Conservation (phyloP, 164 flowering plant species). For the Kingdonia uniflora region DNA sequence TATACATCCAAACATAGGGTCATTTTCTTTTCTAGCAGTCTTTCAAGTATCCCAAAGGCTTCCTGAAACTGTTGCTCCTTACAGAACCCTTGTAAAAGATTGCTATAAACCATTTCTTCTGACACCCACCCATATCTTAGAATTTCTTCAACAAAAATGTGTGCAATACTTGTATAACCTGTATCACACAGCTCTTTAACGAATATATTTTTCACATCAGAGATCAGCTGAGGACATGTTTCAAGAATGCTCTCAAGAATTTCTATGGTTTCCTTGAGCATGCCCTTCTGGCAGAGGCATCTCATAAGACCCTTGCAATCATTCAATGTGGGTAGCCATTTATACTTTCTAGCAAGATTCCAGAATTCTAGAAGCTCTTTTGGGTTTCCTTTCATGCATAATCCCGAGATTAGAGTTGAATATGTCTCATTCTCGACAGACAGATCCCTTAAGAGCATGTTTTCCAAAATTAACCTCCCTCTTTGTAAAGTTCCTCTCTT, state of each 20-base stretch:
- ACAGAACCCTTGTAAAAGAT: slow-evolving; percentile 47
- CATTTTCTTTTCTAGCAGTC: slow-evolving; percentile 25
- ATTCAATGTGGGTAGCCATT: slow-evolving; percentile 47
- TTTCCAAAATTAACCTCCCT: slow-evolving; percentile 28
- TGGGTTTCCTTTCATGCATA: slow-evolving; percentile 34
- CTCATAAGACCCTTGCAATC: slow-evolving; percentile 31
- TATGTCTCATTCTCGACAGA: slow-evolving; percentile 29
- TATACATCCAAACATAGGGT: slow-evolving; percentile 25
- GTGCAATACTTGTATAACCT: slow-evolving; percentile 39
- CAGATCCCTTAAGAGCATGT: slow-evolving; percentile 35
- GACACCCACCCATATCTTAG: slow-evolving; percentile 19
- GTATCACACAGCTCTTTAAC: slow-evolving; percentile 35
- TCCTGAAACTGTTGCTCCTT: slow-evolving; percentile 32
- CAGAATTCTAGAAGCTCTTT: slow-evolving; percentile 28
- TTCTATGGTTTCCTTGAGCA: slow-evolving; percentile 44
- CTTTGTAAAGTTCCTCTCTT: slow-evolving; percentile 27
- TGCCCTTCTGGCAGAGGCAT: slow-evolving; percentile 29
- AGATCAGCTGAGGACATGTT: slow-evolving; percentile 13
- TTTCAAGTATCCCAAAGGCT: slow-evolving; percentile 38
- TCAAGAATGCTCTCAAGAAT: slow-evolving; percentile 38
- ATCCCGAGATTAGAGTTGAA: slow-evolving; percentile 30
- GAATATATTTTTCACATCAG: slow-evolving; percentile 25
- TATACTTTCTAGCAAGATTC: slow-evolving; percentile 30
- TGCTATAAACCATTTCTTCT: slow-evolving; percentile 27
- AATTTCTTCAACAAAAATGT: slow-evolving; percentile 33